Evolutionary conservation across 2,329 filamentous ascomycete species (phyloP).

Genomic region (Neonectria magnoliae): DNA sequence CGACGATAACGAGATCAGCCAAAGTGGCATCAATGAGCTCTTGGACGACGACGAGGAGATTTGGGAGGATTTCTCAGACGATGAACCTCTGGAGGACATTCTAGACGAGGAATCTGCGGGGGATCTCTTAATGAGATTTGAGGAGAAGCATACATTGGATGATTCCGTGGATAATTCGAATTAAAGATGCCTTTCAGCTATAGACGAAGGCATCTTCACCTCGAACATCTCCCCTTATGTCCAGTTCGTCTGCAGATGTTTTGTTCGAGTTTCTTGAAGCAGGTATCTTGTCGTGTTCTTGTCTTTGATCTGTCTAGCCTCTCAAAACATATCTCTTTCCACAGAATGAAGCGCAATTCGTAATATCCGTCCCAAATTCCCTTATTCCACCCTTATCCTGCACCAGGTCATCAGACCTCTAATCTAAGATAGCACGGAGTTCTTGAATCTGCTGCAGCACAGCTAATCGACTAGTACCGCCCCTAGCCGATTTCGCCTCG

Average conservation of each 20-base stretch:
- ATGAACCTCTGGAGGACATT: conserved; percentile 21
- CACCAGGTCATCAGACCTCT: conserved; percentile 37
- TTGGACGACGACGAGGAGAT: conserved; percentile 22
- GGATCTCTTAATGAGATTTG: conserved; percentile 22
- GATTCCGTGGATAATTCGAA: conserved; percentile 18
- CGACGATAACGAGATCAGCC: conserved; percentile 23
- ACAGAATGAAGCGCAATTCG: conserved; percentile 41
- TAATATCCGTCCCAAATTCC: conserved; percentile 41
- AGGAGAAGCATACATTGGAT: conserved; percentile 21
- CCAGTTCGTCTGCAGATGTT: conserved; percentile 18
- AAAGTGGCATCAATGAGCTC: conserved; percentile 23
- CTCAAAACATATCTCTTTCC: conserved; percentile 36
- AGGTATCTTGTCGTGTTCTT: conserved; percentile 10
- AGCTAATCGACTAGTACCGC: conserved; percentile 75
- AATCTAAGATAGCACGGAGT: conserved; percentile 48
- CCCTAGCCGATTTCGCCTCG: conserved; percentile 71
- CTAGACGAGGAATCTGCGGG: conserved; percentile 14
- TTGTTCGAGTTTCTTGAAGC: conserved; percentile 26
- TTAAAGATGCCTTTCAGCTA: conserved; percentile 22
- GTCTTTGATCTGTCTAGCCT: conserved; percentile 16
- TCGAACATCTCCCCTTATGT: conserved; percentile 13
- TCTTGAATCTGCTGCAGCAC: conserved; percentile 69
- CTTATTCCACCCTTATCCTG: conserved; percentile 35
- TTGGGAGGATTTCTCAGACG: conserved; percentile 21
- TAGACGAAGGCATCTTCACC: conserved; percentile 8